Evolutionary conservation across 1,284 basidiomycete species (phyloP), one percentile per base, ranked within the genome.

Genomic region (Trametes sp.): DNA sequence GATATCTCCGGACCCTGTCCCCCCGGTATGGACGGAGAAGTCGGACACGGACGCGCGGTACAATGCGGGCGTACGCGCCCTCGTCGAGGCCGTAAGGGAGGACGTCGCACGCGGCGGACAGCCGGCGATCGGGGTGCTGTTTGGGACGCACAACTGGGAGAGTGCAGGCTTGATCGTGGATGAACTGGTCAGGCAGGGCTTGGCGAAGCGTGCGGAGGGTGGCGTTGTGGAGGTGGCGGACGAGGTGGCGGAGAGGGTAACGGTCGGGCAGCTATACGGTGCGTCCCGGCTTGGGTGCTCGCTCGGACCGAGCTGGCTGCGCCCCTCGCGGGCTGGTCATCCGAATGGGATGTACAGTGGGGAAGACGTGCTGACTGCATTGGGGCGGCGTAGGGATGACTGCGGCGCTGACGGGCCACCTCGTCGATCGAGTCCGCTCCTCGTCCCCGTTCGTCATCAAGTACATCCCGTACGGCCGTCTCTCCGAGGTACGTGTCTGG

Each of bases 201-300:
- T 95, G 54, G 93, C 86, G 19, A 67, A 67, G 19, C 8, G 38
- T 4, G 26, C 0, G 28, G 52, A 29, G 19, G 52, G 26, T 1
- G 52, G 26, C 2, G 52, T 13, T 70, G 69, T 26, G 72, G 68
- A 28, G 74, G 72, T 90, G 31, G 72, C 76, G 24, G 81, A 83
- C n/a, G 81, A 80, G n/a, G 84, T 88, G 2, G 79, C 83, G 10
- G 89, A 92, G 69, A 80, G 92, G 63, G 77, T 96, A 36, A 82
- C 87, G 36, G 82, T 97, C 66, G 95, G 87, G 1, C 95, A 98
- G 78, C 78, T 98, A 21, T 95, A 91, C 71, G 95, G 95, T 90
- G 70, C 60, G 85, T 78, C 57, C 38, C 21, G 44, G 11, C 24
- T 51, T 14, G 21, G 23, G 5, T 36, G n/a, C 49, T 9, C n/a